A percentile compares a stretch with the other conserved stretches of the same genome.
Evolutionary conservation across 140 eudicot genomes (phyloP).

Genomic region (Stevia rebaudiana): DNA sequence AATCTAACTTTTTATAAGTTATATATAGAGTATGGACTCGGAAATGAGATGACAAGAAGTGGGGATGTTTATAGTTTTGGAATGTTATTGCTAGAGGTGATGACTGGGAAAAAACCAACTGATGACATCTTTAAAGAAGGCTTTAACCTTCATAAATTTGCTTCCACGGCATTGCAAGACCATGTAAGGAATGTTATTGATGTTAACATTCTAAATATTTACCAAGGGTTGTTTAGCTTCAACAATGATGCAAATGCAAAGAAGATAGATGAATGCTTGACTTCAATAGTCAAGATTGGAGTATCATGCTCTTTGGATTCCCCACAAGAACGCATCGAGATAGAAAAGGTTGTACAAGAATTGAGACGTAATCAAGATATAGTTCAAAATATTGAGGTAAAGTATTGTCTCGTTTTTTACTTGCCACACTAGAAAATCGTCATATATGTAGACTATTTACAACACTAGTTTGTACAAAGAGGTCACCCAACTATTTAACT

Average conservation of each 20-base stretch:
- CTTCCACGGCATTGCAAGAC: background rate
- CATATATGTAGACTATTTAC: no score
- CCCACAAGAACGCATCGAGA: background rate
- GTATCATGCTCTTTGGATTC: conserved; percentile 14
- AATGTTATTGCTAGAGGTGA: conserved; percentile 31
- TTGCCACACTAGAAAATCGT: background rate
- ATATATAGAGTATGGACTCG: conserved; percentile 28
- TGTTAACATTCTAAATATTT: background rate
- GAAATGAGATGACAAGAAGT: conserved; percentile 13
- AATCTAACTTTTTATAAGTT: background rate
- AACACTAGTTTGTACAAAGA: no score
- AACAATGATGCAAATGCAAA: background rate
- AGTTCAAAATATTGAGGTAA: background rate
- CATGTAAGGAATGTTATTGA: background rate
- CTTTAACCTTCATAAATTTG: background rate
- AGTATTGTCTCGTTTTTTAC: no score
- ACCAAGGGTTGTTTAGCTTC: no score
- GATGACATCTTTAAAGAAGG: background rate
- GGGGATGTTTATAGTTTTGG: conserved; percentile 26
- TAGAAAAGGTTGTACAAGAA: background rate
- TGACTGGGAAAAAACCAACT: conserved; percentile 28
- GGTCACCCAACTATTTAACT: background rate
- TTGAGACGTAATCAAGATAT: background rate
- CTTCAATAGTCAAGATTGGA: conserved; percentile 7
- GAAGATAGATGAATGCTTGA: background rate